A percentile compares a stretch with the other conserved stretches of the same genome.
Evolutionary conservation across 768 basidiomycete species (phyloP).

Genomic region (Gymnopilus junonius): DNA sequence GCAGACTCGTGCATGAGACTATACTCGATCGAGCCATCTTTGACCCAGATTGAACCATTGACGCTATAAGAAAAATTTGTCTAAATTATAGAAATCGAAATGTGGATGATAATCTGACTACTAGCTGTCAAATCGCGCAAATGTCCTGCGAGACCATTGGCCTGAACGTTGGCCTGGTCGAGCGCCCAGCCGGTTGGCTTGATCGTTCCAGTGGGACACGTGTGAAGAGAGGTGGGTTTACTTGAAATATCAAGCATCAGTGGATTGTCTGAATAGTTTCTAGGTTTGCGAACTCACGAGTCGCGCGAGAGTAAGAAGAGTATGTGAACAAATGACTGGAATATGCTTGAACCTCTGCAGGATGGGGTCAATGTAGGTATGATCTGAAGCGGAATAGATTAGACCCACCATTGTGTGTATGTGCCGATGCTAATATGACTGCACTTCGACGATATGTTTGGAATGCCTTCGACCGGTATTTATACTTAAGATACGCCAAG

Average conservation of each 20-base stretch:
- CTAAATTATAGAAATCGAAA: background rate
- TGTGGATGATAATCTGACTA: constrained; percentile 13
- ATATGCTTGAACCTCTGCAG: background rate
- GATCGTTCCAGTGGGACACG: constrained; percentile 38
- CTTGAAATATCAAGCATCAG: constrained; percentile 16
- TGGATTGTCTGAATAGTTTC: background rate
- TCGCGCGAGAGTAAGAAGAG: background rate
- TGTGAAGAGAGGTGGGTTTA: constrained; percentile 33
- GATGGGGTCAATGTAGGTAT: background rate
- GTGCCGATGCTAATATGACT: background rate
- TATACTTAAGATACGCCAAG: background rate
- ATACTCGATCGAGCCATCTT: constrained; percentile 46
- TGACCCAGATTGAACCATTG: constrained; percentile 47
- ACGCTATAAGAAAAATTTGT: constrained; percentile 28
- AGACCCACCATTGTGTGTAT: constrained; percentile 1
- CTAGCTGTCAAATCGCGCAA: constrained; percentile 45
- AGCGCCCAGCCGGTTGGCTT: constrained; percentile 45
- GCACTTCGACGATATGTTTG: background rate
- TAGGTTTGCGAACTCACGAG: background rate
- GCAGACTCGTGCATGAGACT: constrained; percentile 48
- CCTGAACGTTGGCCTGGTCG: constrained; percentile 45
- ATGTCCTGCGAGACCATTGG: constrained; percentile 44
- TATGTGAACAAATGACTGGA: background rate
- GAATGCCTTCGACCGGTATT: background rate
- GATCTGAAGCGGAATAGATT: background rate